Percentiles rank a stretch among this genome's conserved stretches.
These are phyloP conservation scores for Dioscorea dumetorum DNA, from an alignment of 106 monocot species.

Conservation along the genomic window DNA sequence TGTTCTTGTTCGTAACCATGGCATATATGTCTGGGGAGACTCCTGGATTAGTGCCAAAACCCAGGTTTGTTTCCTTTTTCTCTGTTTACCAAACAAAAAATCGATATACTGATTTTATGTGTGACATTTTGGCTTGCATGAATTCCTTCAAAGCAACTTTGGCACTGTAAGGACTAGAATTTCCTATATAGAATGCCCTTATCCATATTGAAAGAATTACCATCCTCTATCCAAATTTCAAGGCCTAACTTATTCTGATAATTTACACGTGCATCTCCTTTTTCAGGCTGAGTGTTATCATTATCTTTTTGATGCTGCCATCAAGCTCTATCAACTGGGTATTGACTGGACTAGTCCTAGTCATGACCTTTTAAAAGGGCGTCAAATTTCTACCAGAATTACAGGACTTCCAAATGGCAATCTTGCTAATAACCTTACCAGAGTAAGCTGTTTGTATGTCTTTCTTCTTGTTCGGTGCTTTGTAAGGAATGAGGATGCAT, in stretches of 20 bases:
- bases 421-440: constrained; percentile 26
- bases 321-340: constrained; percentile 73
- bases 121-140: too few species aligned
- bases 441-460: constrained; percentile 22
- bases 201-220: too few species aligned
- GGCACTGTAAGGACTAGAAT: too few species aligned
- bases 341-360: constrained; percentile 77
- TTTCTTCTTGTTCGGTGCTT: too few species aligned
- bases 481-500: too few species aligned
- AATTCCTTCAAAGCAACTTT: too few species aligned
- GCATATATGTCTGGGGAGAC: constrained; percentile 94
- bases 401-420: constrained; percentile 29
- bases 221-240: too few species aligned
- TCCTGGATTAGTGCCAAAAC: constrained; percentile 97
- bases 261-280: not conserved
- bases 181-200: too few species aligned
- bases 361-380: constrained; percentile 41
- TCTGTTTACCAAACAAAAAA: not conserved
- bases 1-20: constrained; percentile 97
- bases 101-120: too few species aligned
- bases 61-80: constrained; percentile 49
- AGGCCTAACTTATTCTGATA: too few species aligned
- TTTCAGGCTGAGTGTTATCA: constrained; percentile 95
- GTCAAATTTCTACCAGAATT: constrained; percentile 12
- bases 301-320: constrained; percentile 92